Percentiles rank a stretch among this genome's conserved stretches.
Evolutionary conservation across 768 basidiomycete species (phyloP).

Genomic region (Lentinus brumalis): DNA sequence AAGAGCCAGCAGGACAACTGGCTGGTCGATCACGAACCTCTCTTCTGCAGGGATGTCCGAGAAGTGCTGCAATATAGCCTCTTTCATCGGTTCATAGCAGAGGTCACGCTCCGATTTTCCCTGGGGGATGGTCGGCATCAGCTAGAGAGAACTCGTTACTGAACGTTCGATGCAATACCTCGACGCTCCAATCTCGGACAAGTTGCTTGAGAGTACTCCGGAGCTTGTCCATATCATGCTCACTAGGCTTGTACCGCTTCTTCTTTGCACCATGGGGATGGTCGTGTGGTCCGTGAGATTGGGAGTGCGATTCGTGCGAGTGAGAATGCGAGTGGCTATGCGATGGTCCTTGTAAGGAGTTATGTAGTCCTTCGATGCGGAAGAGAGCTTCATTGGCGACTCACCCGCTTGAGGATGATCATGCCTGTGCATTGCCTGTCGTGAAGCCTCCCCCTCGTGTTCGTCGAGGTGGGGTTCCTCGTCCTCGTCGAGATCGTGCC

Average conservation of each 20-base stretch:
- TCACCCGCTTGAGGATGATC: not conserved
- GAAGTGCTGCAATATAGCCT: slow-evolving; percentile 69
- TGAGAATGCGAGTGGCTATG: slow-evolving; percentile 38
- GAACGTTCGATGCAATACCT: slow-evolving; percentile 47
- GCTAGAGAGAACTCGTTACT: not conserved
- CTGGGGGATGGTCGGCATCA: slow-evolving; percentile 38
- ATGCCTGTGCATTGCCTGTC: too few species aligned
- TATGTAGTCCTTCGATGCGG: not conserved
- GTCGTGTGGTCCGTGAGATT: slow-evolving; percentile 33
- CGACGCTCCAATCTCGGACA: slow-evolving; percentile 89
- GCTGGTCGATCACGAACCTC: slow-evolving; percentile 39
- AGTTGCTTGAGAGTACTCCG: slow-evolving; percentile 91
- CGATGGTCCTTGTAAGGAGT: slow-evolving; percentile 22
- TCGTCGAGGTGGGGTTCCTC: slow-evolving; percentile 1
- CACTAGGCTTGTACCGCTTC: slow-evolving; percentile 50
- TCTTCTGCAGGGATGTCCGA: slow-evolving; percentile 53
- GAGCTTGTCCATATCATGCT: slow-evolving; percentile 87
- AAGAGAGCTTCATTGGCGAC: not conserved
- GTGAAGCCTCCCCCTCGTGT: not conserved
- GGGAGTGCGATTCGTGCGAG: slow-evolving; percentile 23
- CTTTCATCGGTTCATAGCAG: slow-evolving; percentile 82
- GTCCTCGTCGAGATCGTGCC: slow-evolving; percentile 45
- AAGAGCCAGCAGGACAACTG: not conserved
- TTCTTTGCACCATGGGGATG: slow-evolving; percentile 33
- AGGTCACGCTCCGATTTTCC: slow-evolving; percentile 75